Base-by-base conservation (phyloP, 371 early-diverging fungal genomes). In the Haplosporangium sp. region DNA sequence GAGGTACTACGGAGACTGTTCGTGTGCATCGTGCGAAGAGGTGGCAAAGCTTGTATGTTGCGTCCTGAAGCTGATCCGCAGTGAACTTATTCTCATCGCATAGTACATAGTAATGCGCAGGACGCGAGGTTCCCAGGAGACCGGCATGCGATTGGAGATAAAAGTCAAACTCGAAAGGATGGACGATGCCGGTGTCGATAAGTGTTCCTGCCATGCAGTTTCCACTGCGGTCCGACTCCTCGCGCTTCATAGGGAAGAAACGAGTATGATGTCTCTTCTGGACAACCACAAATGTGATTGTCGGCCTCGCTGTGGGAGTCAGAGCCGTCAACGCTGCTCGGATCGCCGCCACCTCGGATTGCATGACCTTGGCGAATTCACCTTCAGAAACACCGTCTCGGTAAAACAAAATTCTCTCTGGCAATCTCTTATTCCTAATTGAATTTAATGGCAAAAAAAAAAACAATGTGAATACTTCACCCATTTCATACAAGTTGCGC, bases 311-410 rank as follows among this genome's bases (percentile, higher is more conserved):
- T 47, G 66, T 18, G 86, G 71, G 62, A 82, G 10, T 41, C 60
- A 38, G 11, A 41, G 23, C 63, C 83, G 5, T 56, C 20, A 20
- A 81, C 43, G 82, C 82, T 20, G 68, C 70, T 64, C 86, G 84
- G 62, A 99, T 90, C 9, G 94, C 90, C 23, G 89, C 84, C 7
- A 97, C 83, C 83, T 99, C 36, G 13, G 73, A 76, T 8, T 88
- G 82, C 20, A 94, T 80, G 5, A 98, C 95, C 66, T 90, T 87
- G 40, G 81, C 68, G 77, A 97, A 96, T 81, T 97, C 95, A 20
- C 95, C 91, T 57, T 99, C 98, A 10, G 95, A 93, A 7, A 98
- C 93, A 62, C 94, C 94, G 84, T 96, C 95, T 69, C 99, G 94
- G 80, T 95, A 99, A 75, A 97, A 96, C 12, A 99, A 64, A 37